These are phyloP conservation scores for Phytophthora cajani DNA, from an alignment of 352 stramenopile genomes.

Conservation along the genomic window DNA sequence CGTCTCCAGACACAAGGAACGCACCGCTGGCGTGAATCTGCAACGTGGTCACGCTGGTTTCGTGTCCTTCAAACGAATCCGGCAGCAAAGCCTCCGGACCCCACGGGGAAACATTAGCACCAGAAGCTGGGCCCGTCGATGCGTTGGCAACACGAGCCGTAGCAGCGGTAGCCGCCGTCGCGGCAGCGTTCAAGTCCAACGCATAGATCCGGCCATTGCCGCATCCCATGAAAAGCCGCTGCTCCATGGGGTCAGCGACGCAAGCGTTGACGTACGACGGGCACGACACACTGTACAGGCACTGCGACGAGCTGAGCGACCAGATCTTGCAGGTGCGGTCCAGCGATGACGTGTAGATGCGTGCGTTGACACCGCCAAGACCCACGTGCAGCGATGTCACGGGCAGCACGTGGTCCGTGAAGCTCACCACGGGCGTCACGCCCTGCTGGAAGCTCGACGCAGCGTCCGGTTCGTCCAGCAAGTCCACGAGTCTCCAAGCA, in stretches of 20 bases:
- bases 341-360: slow-evolving; percentile 78
- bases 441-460: slow-evolving; percentile 65
- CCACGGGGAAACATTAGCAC: slow-evolving; percentile 40
- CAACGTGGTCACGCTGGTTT: slow-evolving; percentile 61
- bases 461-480: slow-evolving; percentile 67
- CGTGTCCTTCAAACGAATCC: slow-evolving; percentile 72
- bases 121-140: slow-evolving; percentile 15
- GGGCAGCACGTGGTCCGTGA: slow-evolving; percentile 81
- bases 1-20: slow-evolving; percentile 71
- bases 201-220: slow-evolving; percentile 78
- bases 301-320: slow-evolving; percentile 58
- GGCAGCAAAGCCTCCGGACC: slow-evolving; percentile 50
- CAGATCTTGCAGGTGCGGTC: slow-evolving; percentile 85
- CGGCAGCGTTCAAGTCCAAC: slow-evolving; percentile 70
- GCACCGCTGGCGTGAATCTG: slow-evolving; percentile 64
- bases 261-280: slow-evolving; percentile 75
- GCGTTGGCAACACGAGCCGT: slow-evolving; percentile 57
- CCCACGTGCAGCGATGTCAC: slow-evolving; percentile 78
- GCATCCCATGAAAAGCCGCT: slow-evolving; percentile 74
- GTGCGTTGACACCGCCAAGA: slow-evolving; percentile 66
- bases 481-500: slow-evolving; percentile 77
- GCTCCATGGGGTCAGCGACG: slow-evolving; percentile 65
- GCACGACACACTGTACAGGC: slow-evolving; percentile 72
- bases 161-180: slow-evolving; percentile 56
- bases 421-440: slow-evolving; percentile 63